Conservation (phyloP, 2,329 filamentous ascomycete species). For the Neofusicoccum laricinum region DNA sequence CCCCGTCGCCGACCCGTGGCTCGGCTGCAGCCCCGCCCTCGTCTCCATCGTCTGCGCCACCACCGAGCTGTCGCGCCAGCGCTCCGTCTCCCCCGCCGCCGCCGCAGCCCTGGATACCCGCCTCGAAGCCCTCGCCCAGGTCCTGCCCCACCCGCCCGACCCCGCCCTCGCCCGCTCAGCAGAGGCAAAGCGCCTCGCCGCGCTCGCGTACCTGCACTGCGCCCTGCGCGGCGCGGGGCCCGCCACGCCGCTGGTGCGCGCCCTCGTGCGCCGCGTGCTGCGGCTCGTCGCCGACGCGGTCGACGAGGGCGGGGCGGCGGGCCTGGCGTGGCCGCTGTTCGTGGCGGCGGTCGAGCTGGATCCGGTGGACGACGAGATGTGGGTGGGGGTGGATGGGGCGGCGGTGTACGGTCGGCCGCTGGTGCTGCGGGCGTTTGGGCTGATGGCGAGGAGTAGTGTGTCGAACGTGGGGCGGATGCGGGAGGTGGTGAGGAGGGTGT, state of each 20-base stretch:
- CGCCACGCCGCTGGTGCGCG: conserved; percentile 29
- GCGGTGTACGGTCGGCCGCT: conserved; percentile 36
- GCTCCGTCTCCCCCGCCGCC: conserved; percentile 28
- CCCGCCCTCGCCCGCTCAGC: conserved; percentile 35
- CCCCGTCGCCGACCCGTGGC: conserved; percentile 44
- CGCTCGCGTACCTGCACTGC: conserved; percentile 47
- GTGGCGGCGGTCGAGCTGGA: conserved; percentile 44
- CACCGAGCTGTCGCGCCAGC: conserved; percentile 41
- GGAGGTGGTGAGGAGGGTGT: conserved; percentile 48
- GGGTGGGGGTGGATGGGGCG: conserved; percentile 21
- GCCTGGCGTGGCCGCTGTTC: conserved; percentile 44
- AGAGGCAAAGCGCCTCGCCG: conserved; percentile 44
- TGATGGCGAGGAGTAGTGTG: conserved; percentile 39
- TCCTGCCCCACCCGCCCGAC: conserved; percentile 30
- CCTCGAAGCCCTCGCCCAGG: conserved; percentile 35
- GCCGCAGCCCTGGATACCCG: conserved; percentile 35
- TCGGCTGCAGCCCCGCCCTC: conserved; percentile 49
- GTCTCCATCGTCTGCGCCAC: conserved; percentile 48
- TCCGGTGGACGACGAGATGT: conserved; percentile 34
- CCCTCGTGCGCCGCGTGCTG: conserved; percentile 34
- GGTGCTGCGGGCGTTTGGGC: conserved; percentile 40
- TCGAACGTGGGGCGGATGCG: conserved; percentile 46
- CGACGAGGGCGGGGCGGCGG: conserved; percentile 30
- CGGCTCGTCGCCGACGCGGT: conserved; percentile 33
- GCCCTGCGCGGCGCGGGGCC: conserved; percentile 44